phyloP scores from a whole-genome alignment of 257 asterid genomes.

The Gardenia jasminoides region DNA sequence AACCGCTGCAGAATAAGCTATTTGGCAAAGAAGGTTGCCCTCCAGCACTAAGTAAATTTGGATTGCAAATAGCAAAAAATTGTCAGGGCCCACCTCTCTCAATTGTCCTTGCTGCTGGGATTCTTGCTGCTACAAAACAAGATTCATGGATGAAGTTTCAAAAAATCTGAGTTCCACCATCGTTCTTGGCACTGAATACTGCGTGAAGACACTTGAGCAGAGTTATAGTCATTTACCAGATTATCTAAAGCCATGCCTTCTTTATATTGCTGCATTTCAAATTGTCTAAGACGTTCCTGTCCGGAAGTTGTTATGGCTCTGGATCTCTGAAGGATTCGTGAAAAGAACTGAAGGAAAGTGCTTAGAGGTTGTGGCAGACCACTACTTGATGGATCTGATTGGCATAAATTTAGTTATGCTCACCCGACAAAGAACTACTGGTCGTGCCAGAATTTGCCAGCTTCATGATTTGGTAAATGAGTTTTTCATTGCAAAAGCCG shows the following conservation, averaged over 20 bases:
- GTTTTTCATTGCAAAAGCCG: conserved; percentile 7
- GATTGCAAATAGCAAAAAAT: too few species aligned
- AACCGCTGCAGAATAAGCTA: too few species aligned
- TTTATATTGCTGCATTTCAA: too few species aligned
- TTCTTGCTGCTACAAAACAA: background rate
- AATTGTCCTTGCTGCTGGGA: background rate
- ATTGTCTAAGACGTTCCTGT: too few species aligned
- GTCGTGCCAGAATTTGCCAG: background rate
- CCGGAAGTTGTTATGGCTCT: too few species aligned
- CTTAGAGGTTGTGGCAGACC: background rate
- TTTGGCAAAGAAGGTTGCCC: too few species aligned
- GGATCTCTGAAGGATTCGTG: too few species aligned
- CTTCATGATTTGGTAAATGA: background rate
- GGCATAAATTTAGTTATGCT: background rate
- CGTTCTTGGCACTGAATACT: background rate
- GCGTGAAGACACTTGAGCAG: conserved; percentile 7
- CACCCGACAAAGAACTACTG: background rate
- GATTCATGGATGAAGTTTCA: conserved; percentile 13
- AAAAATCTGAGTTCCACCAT: background rate
- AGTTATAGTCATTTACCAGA: conserved; percentile 30
- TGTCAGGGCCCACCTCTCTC: too few species aligned
- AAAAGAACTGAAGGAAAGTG: too few species aligned
- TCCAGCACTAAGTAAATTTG: too few species aligned
- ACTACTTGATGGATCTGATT: conserved; percentile 4
- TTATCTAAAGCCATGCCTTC: too few species aligned